Percentiles rank a stretch among this genome's conserved stretches.
phyloP scores from a whole-genome alignment of 169 alveolate genomes.

The Plasmodium blacklocki region DNA sequence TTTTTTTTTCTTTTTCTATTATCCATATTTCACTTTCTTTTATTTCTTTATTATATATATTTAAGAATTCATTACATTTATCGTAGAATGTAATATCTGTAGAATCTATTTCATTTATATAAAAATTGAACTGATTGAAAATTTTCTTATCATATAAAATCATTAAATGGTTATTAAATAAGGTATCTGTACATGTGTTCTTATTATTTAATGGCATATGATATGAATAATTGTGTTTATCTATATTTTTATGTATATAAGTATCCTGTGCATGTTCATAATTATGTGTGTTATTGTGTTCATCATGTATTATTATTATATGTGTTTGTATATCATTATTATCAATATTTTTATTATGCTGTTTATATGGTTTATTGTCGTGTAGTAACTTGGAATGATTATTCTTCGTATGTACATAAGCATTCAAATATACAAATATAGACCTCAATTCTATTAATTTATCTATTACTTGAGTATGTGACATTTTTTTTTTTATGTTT shows the following conservation, averaged over 20 bases:
- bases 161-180: no score
- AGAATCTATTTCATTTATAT: slow-evolving; percentile 12
- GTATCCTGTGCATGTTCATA: background rate
- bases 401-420: background rate
- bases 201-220: no score
- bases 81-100: background rate
- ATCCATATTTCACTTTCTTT: no score
- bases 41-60: no score
- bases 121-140: slow-evolving; percentile 35
- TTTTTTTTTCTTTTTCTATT: no score
- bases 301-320: background rate
- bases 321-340: background rate
- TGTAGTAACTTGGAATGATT: no score
- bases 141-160: slow-evolving; percentile 15
- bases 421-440: slow-evolving; percentile 4
- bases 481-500: slow-evolving; percentile 13
- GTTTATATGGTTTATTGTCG: no score
- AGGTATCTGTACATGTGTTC: no score
- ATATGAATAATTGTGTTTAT: no score
- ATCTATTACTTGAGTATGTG: background rate
- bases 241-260: no score
- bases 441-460: slow-evolving; percentile 24
- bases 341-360: no score
- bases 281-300: background rate
- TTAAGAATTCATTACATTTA: background rate